Evolutionary conservation across 2,329 filamentous ascomycete species (phyloP), one percentile per base, ranked within the genome.

Genomic region (Pezicula neosporulosa): DNA sequence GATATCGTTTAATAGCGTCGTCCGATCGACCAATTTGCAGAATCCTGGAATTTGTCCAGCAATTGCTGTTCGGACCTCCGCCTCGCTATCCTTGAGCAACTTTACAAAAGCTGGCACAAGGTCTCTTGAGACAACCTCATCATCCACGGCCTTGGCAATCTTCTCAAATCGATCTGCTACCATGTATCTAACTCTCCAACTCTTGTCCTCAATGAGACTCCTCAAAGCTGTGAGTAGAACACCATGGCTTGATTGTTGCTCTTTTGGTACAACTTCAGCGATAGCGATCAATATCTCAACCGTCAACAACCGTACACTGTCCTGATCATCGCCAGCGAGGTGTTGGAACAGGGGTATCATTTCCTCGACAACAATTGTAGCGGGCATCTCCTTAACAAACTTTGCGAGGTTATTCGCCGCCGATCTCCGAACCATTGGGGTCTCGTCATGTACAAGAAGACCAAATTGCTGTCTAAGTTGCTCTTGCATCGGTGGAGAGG

Each of bases 321-420:
- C 94, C 74, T 99, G 94, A 70, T 99, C 94, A 68, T 99, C 94
- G 65, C 89, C 85, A 48, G 93, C 92, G 57, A 99, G 85, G 72
- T 97, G 93, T 74, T 97, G 92, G 76, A 99, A 99, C 61, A 97
- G 82, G 68, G 93, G 90, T 76, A 99, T 97, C 90, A 99, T 97
- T 76, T 99, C 94, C 51, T 96, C 90, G 65, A 99, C 90, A 63
- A 97, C 90, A 63, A 96, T 85, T 52, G 87, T 80, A 44, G 92
- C 85, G 42, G 90, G 85, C 90, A 97, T 96, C 72, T 94, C 90
- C 77, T 96, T 96, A 66, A 97, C 89, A 67, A 99, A 99, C 70
- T 96, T 97, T 65, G 93, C 89, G 63, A 99, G 80, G 74, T 97
- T 94, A 72, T 91, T 97, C 56, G 94, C 94, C 45, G 94, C 89